Percentiles rank a stretch among this genome's conserved stretches.
phyloP scores from a whole-genome alignment of 1,139 yeast genomes.

The Kurtzmaniella quercitrusa region DNA sequence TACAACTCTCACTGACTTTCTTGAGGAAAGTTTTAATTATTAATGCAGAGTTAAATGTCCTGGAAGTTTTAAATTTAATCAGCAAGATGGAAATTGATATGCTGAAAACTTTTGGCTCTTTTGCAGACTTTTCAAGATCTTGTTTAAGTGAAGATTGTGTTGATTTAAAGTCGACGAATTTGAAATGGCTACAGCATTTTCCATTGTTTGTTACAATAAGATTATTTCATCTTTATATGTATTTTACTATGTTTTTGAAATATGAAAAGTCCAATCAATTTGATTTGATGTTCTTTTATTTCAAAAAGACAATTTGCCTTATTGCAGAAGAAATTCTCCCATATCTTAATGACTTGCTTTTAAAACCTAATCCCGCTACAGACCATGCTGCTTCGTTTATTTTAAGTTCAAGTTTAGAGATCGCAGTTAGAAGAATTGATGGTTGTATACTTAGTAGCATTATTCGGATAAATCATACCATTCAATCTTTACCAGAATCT shows the following conservation, averaged over 20 bases:
- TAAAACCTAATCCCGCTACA: slow-evolving; percentile 7
- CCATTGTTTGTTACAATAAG: slow-evolving; percentile 1
- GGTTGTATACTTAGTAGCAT: slow-evolving; percentile 16
- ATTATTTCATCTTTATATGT: slow-evolving; percentile 18
- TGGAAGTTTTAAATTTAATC: slow-evolving; percentile 1
- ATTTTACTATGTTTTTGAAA: slow-evolving; percentile 23
- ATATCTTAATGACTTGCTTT: slow-evolving; percentile 1
- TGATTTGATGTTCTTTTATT: slow-evolving; percentile 15
- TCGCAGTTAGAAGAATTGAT: slow-evolving; percentile 18
- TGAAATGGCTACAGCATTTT: slow-evolving; percentile 5
- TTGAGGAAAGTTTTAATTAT: slow-evolving; percentile 4
- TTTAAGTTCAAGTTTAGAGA: slow-evolving; percentile 18
- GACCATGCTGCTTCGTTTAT: slow-evolving; percentile 16
- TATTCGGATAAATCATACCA: slow-evolving; percentile 14
- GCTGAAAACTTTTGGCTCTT: slow-evolving; percentile 4
- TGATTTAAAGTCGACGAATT: background rate
- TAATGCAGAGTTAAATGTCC: slow-evolving; percentile 1
- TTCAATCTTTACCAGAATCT: slow-evolving; percentile 9
- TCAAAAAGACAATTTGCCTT: slow-evolving; percentile 15
- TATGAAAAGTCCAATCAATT: slow-evolving; percentile 15
- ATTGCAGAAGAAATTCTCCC: slow-evolving; percentile 11
- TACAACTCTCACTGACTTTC: slow-evolving; percentile 1
- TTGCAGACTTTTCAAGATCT: slow-evolving; percentile 8
- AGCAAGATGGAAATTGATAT: slow-evolving; percentile 4
- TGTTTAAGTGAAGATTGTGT: background rate